These are phyloP conservation scores for Rauvolfia tetraphylla DNA, from an alignment of 257 asterid genomes.

Conservation along the genomic window DNA sequence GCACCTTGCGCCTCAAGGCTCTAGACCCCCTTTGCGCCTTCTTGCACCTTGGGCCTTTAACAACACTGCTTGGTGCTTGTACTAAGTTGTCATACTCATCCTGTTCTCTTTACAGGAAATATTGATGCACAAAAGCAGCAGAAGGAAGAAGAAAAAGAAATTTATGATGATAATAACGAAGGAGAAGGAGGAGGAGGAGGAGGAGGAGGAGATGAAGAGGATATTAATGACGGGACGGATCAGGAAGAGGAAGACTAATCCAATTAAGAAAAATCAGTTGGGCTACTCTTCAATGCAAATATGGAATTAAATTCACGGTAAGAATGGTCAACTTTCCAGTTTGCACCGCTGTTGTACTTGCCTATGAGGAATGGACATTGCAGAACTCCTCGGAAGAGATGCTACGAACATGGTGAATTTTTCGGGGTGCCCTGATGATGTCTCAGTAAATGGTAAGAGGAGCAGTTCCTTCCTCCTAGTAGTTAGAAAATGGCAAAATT, in stretches of 20 bases:
- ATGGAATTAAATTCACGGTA: background rate
- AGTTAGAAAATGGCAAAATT: no score
- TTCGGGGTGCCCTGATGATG: background rate
- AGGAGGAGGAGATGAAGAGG: background rate
- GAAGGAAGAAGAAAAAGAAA: background rate
- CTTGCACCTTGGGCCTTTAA: no score
- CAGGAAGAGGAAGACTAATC: background rate
- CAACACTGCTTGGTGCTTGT: background rate
- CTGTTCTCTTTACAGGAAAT: slow-evolving; percentile 1
- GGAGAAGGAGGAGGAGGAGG: background rate
- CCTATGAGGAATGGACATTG: background rate
- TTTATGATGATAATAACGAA: background rate
- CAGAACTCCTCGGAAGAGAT: background rate
- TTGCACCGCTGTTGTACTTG: background rate
- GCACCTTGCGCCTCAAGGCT: no score
- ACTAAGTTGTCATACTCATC: background rate
- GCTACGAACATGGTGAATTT: background rate
- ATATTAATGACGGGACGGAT: background rate
- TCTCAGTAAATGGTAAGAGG: background rate
- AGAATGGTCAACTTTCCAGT: background rate
- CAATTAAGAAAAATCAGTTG: background rate
- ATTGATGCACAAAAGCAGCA: background rate
- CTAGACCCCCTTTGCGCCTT: no score
- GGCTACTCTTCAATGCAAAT: background rate
- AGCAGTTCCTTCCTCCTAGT: background rate